Evolutionary conservation across 768 basidiomycete genomes (phyloP).

Genomic region (Mrakia gelida): DNA sequence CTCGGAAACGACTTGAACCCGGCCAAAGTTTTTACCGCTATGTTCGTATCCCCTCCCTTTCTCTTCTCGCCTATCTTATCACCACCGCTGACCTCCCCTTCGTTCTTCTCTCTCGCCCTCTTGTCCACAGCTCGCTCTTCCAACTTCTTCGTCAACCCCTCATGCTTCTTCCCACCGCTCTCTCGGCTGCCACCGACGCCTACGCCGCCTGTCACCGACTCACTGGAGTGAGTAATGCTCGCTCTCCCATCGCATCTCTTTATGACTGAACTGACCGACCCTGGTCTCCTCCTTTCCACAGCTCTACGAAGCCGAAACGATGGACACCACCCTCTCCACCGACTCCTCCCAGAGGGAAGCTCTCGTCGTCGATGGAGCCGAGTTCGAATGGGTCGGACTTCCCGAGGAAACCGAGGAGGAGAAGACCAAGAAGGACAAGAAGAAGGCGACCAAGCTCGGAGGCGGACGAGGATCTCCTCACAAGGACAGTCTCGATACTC

Average conservation of each 20-base stretch:
- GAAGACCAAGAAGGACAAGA: background rate
- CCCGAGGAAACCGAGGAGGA: slow-evolving; percentile 18
- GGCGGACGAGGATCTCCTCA: slow-evolving; percentile 3
- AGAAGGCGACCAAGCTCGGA: background rate
- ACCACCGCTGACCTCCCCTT: slow-evolving; percentile 41
- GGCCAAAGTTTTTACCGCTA: slow-evolving; percentile 72
- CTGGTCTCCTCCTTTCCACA: background rate
- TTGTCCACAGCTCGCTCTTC: slow-evolving; percentile 45
- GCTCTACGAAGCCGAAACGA: slow-evolving; percentile 56
- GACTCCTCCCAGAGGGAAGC: slow-evolving; percentile 52
- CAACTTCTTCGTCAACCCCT: slow-evolving; percentile 47
- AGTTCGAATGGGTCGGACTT: slow-evolving; percentile 60
- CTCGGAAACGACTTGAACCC: slow-evolving; percentile 57
- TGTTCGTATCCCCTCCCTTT: slow-evolving; percentile 44
- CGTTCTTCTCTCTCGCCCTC: background rate
- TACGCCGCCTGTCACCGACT: slow-evolving; percentile 60
- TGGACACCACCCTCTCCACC: slow-evolving; percentile 48
- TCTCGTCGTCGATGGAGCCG: slow-evolving; percentile 52
- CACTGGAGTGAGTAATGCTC: slow-evolving; percentile 41
- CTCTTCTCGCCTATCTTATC: background rate
- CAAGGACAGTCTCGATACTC: slow-evolving; percentile 22
- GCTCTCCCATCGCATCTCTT: background rate
- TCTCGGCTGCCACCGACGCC: slow-evolving; percentile 63
- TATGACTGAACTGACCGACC: background rate
- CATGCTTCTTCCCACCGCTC: slow-evolving; percentile 43